Conservation (phyloP, 768 basidiomycete genomes). For the Lactarius sanguifluus region DNA sequence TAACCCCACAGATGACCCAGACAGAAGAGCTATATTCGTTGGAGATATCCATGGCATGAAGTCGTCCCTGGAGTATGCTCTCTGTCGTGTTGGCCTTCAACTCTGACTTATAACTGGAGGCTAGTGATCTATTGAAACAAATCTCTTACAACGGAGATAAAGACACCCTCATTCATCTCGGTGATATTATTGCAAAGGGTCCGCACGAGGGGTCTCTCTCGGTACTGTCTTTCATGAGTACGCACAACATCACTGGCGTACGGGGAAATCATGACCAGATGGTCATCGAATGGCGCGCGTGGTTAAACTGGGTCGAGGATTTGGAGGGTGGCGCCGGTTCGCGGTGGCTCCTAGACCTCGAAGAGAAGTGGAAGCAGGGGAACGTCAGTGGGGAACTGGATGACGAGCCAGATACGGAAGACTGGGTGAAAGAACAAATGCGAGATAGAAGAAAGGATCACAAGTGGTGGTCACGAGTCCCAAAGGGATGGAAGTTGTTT, state of each 20-base stretch:
- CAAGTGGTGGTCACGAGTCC: constrained; percentile 37
- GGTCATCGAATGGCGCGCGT: constrained; percentile 85
- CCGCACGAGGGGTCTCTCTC: constrained; percentile 56
- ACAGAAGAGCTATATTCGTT: constrained; percentile 65
- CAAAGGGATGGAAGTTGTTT: constrained; percentile 67
- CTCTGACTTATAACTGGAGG: constrained; percentile 14
- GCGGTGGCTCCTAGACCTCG: constrained; percentile 56
- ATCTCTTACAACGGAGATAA: constrained; percentile 56
- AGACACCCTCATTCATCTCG: constrained; percentile 78
- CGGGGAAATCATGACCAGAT: constrained; percentile 95
- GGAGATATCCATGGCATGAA: constrained; percentile 91
- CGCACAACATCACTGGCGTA: constrained; percentile 69
- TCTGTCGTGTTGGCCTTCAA: not conserved
- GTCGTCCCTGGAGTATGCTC: constrained; percentile 59
- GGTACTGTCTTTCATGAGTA: constrained; percentile 63
- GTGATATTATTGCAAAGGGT: constrained; percentile 80
- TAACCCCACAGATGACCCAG: constrained; percentile 45
- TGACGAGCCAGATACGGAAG: constrained; percentile 39
- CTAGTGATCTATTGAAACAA: constrained; percentile 61
- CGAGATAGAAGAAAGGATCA: constrained; percentile 18
- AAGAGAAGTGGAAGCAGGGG: constrained; percentile 42
- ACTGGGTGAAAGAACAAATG: constrained; percentile 35
- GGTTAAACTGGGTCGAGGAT: constrained; percentile 74
- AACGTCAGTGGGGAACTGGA: constrained; percentile 32
- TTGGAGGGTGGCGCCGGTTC: constrained; percentile 43